These are phyloP conservation scores for Monascus ruber DNA, from an alignment of 2,329 filamentous ascomycete genomes.

Conservation along the genomic window DNA sequence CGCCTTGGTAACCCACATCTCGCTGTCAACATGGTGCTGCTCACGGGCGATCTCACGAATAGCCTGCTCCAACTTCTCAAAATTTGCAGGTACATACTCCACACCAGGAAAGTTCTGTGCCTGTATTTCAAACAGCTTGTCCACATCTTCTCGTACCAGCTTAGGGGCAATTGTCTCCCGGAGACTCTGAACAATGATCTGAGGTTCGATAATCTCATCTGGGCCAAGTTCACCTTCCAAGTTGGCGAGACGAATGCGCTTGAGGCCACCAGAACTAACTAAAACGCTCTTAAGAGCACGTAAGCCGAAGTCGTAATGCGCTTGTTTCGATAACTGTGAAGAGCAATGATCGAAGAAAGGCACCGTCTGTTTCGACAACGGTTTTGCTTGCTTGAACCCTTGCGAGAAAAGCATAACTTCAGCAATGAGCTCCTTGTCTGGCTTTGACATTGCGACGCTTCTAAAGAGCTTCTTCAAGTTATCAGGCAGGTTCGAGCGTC, in stretches of 20 bases:
- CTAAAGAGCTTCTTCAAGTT: slow-evolving; percentile 99
- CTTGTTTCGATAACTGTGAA: slow-evolving; percentile 75
- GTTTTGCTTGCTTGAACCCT: slow-evolving; percentile 93
- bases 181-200: slow-evolving; percentile 97
- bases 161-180: slow-evolving; percentile 98
- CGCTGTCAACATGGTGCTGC: slow-evolving; percentile 77
- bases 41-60: slow-evolving; percentile 75
- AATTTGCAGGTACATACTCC: slow-evolving; percentile 79
- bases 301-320: slow-evolving; percentile 97
- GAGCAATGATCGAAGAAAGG: slow-evolving; percentile 96
- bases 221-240: slow-evolving; percentile 47
- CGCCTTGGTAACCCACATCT: slow-evolving; percentile 95
- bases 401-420: slow-evolving; percentile 99
- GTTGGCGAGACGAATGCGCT: slow-evolving; percentile 63
- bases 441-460: slow-evolving; percentile 98
- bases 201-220: slow-evolving; percentile 73
- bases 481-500: slow-evolving; percentile 93
- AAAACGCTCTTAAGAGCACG: slow-evolving; percentile 97
- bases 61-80: slow-evolving; percentile 66
- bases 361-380: slow-evolving; percentile 86
- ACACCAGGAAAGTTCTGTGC: slow-evolving; percentile 81
- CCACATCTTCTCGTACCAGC: slow-evolving; percentile 82
- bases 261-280: slow-evolving; percentile 91
- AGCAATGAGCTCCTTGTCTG: slow-evolving; percentile 97
- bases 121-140: slow-evolving; percentile 78